Evolutionary conservation across 2,329 filamentous ascomycete species (phyloP), one percentile per base, ranked within the genome.

Genomic region (Fusarium sp.): DNA sequence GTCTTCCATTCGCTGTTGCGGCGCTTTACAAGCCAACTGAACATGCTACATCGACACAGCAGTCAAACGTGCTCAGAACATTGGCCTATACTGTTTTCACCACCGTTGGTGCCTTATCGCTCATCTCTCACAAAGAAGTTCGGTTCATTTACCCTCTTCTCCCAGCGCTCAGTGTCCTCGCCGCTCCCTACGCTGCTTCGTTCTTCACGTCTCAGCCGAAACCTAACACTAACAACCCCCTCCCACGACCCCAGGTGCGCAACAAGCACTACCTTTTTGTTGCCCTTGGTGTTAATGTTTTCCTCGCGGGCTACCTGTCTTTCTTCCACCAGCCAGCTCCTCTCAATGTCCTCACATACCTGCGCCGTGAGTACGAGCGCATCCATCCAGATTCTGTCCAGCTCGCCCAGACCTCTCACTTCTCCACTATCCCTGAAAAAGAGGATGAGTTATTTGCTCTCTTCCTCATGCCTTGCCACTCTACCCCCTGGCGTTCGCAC

Each of bases 391-490:
- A 70, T 28, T 65, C 73, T 42, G 69, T 72, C 9, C 62, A 57
- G 5, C 53, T 73, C 26, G 70, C 74, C 23, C 75, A 75, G 45
- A 42, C 34, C 18, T 51, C 66, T 13, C 68, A 50, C 34, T 73
- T 66, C 39, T 60, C 65, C 26, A 76, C 83, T 53, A 72, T 62
- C 58, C 73, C 56, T 66, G 75, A 54, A 69, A 72, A 70, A 1
- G 72, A 72, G 13, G 71, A 76, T 10, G 85, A 87, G 62, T 84
- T 89, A 13, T 90, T 90, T 73, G 88, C 90, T 34, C 91, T 91
- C 21, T 98, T 98, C 81, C 86, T 99, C 25, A 97, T 94, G 86
- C 96, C 96, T 12, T 99, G 96, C 81, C 96, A 99, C 83, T 93
- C 92, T 70, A 98, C 95, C 1, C 95, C 96, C 4, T 98, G 96